Percentiles rank a stretch among this genome's conserved stretches.
Evolutionary conservation across 225 moss, liverwort and hornwort species (phyloP).

Genomic region (Antitrichia curtipendula): DNA sequence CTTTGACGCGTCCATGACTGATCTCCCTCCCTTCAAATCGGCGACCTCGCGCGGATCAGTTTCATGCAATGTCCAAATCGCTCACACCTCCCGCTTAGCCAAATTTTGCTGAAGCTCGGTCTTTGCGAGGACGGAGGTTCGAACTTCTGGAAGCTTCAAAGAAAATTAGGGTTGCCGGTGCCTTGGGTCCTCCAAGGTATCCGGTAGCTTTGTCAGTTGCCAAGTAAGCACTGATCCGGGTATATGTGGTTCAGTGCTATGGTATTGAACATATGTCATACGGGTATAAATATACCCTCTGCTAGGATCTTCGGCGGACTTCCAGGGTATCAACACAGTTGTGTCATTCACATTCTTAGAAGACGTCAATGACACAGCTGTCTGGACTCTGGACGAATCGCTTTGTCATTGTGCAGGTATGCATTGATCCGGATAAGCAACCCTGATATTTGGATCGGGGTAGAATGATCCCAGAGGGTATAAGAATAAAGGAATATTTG

Average conservation of each 20-base stretch:
- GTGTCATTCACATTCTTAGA: background rate
- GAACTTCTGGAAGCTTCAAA: constrained; percentile 6
- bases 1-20: constrained; percentile 69
- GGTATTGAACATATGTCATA: background rate
- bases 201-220: background rate
- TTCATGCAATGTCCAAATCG: background rate
- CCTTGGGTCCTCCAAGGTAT: background rate
- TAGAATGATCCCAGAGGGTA: background rate
- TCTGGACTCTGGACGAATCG: background rate
- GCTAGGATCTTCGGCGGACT: background rate
- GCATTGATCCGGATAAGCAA: background rate
- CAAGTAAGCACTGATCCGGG: constrained; percentile 8
- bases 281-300: background rate
- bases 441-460: background rate
- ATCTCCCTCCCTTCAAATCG: background rate
- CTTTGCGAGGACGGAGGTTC: background rate
- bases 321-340: background rate
- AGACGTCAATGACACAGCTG: background rate
- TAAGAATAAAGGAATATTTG: background rate
- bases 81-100: background rate
- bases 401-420: background rate
- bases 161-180: constrained; percentile 6
- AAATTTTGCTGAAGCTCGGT: background rate
- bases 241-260: background rate
- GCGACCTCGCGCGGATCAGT: background rate